These are phyloP conservation scores for Cytospora leucostoma DNA, from an alignment of 2,329 filamentous ascomycete species.

Conservation along the genomic window DNA sequence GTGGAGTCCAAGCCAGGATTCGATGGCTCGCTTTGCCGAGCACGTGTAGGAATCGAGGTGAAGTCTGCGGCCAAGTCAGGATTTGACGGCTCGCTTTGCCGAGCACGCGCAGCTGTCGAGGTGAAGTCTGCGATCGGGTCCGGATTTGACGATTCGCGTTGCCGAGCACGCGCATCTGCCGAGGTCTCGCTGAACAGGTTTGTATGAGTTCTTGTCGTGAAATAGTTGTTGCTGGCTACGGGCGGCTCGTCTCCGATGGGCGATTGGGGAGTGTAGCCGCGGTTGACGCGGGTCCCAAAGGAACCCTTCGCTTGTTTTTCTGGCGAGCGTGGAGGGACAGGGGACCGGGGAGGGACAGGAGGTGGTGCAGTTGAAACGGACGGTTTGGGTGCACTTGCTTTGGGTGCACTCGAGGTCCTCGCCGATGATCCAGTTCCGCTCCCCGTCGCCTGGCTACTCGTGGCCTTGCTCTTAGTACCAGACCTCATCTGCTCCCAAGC, in stretches of 20 bases:
- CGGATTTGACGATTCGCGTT: constrained; percentile 36
- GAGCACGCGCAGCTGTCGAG: constrained; percentile 39
- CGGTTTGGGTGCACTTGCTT: constrained; percentile 16
- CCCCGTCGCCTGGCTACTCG: constrained; percentile 30
- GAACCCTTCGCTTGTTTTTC: constrained; percentile 56
- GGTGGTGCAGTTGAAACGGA: constrained; percentile 33
- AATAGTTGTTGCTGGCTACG: not conserved
- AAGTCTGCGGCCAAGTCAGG: too few species aligned
- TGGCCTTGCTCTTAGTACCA: constrained; percentile 23
- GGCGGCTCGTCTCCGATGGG: constrained; percentile 47
- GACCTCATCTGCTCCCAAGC: constrained; percentile 42
- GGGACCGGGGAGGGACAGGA: constrained; percentile 52
- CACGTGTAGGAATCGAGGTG: too few species aligned
- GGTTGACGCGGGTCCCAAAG: constrained; percentile 49
- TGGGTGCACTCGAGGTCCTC: constrained; percentile 18
- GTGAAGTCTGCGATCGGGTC: constrained; percentile 43
- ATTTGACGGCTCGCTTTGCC: too few species aligned
- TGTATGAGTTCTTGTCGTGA: constrained; percentile 11
- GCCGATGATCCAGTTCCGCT: constrained; percentile 10
- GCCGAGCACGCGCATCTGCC: constrained; percentile 27
- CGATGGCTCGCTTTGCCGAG: not conserved
- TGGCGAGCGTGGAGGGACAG: constrained; percentile 52
- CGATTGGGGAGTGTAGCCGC: constrained; percentile 54
- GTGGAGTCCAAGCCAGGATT: constrained; percentile 32
- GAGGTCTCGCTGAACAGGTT: constrained; percentile 25